Conservation (phyloP, 768 basidiomycete species). For the Suillus subalutaceus region DNA sequence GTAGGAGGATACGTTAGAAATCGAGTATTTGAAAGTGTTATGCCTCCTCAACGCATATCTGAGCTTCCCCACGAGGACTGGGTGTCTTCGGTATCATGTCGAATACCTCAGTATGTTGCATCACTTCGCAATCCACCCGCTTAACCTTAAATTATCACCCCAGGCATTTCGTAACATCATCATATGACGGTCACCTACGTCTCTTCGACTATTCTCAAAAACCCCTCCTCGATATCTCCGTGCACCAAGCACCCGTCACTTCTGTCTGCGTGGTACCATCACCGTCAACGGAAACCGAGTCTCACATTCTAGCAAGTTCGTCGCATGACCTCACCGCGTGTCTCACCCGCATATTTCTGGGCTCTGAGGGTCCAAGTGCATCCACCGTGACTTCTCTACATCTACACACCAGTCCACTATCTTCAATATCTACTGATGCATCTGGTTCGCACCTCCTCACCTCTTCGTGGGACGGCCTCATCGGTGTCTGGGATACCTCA, state of each 20-base stretch:
- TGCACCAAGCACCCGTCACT: conserved; percentile 71
- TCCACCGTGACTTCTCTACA: conserved; percentile 68
- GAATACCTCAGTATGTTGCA: conserved; percentile 50
- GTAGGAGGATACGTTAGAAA: conserved; percentile 87
- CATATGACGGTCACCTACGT: conserved; percentile 80
- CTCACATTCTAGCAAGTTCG: conserved; percentile 59
- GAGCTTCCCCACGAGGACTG: conserved; percentile 89
- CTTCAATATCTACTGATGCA: conserved; percentile 62
- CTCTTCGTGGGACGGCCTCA: conserved; percentile 83
- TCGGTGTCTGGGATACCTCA: conserved; percentile 79
- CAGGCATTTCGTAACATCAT: conserved; percentile 75
- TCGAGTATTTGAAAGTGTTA: conserved; percentile 87
- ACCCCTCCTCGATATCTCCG: conserved; percentile 47
- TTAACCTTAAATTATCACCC: conserved; percentile 14
- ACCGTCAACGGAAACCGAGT: conserved; percentile 27
- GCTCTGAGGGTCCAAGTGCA: conserved; percentile 32
- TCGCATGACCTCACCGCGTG: conserved; percentile 82
- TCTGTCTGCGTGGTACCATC: conserved; percentile 60
- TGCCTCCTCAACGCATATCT: conserved; percentile 83
- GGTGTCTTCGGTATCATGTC: conserved; percentile 81
- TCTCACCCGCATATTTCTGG: conserved; percentile 37
- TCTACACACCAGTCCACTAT: conserved; percentile 81
- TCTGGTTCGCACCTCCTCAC: conserved; percentile 73
- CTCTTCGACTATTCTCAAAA: conserved; percentile 73
- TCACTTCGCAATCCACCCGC: neutral